phyloP scores from a whole-genome alignment of 2,329 filamentous ascomycete species.

The Neophaeococcomyces mojaviensis region DNA sequence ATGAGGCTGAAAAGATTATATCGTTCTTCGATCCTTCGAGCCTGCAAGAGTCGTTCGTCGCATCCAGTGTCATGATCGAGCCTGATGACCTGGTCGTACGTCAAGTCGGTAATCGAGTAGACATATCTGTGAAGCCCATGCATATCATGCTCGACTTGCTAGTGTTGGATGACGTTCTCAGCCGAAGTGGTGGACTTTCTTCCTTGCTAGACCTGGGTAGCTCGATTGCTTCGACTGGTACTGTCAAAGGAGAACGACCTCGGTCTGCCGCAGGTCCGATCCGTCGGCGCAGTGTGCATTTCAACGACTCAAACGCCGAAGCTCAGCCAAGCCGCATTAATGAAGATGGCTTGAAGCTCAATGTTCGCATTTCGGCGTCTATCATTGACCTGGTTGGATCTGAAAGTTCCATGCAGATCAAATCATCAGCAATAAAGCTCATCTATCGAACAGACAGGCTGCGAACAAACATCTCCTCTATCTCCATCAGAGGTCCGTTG shows the following conservation, averaged over 20 bases:
- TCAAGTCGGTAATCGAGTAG: slow-evolving; percentile 32
- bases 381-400: slow-evolving; percentile 69
- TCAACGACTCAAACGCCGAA: slow-evolving; percentile 36
- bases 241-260: slow-evolving; percentile 29
- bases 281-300: slow-evolving; percentile 47
- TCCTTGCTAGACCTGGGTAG: slow-evolving; percentile 82
- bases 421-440: slow-evolving; percentile 74
- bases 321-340: slow-evolving; percentile 11
- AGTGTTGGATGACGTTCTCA: slow-evolving; percentile 75
- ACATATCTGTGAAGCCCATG: slow-evolving; percentile 69
- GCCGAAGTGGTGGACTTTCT: slow-evolving; percentile 84
- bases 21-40: slow-evolving; percentile 39
- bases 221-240: slow-evolving; percentile 70
- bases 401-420: slow-evolving; percentile 64
- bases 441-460: slow-evolving; percentile 67
- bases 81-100: slow-evolving; percentile 18
- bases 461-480: slow-evolving; percentile 64
- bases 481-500: slow-evolving; percentile 65
- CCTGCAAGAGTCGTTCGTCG: slow-evolving; percentile 6
- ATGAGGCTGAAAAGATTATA: slow-evolving; percentile 37
- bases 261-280: slow-evolving; percentile 21
- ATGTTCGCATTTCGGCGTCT: slow-evolving; percentile 68
- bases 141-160: slow-evolving; percentile 70
- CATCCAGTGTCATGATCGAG: slow-evolving; percentile 21
- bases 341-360: slow-evolving; percentile 50